phyloP scores from a whole-genome alignment of 306 rosid genomes.

The Argentina anserina region DNA sequence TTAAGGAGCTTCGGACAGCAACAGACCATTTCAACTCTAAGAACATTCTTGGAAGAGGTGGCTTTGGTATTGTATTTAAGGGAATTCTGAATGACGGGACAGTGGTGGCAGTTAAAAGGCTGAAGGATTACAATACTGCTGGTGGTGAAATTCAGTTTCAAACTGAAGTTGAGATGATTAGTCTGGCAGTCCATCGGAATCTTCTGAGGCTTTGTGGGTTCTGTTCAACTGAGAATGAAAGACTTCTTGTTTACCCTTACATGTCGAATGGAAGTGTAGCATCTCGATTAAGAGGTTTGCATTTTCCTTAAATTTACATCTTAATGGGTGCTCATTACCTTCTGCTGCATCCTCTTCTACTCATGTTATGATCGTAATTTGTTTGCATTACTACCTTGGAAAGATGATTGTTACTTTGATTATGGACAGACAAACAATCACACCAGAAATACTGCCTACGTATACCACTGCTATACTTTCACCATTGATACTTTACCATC shows the following conservation, averaged over 20 bases:
- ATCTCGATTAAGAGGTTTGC: constrained; percentile 85
- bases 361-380: not conserved
- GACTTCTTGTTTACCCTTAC: constrained; percentile 93
- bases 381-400: not conserved
- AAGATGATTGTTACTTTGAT: not conserved
- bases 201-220: constrained; percentile 90
- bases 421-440: not conserved
- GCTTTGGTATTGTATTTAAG: constrained; percentile 95
- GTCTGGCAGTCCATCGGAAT: constrained; percentile 92
- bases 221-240: constrained; percentile 87
- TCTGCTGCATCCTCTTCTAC: not conserved
- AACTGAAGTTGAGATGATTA: constrained; percentile 97
- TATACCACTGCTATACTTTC: not conserved
- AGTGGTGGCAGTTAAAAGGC: constrained; percentile 85
- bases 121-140: constrained; percentile 83
- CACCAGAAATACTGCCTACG: not conserved
- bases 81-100: constrained; percentile 82
- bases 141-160: constrained; percentile 99
- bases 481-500: not conserved
- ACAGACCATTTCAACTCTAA: constrained; percentile 93
- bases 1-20: constrained; percentile 93
- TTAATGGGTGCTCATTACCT: not conserved
- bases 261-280: constrained; percentile 98
- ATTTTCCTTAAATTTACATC: constrained; percentile 3
- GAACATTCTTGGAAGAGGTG: constrained; percentile 93